Evolutionary conservation across 1,139 yeast genomes (phyloP), one percentile per base, ranked within the genome.

Genomic region (Debaryomycetaceae sp.): DNA sequence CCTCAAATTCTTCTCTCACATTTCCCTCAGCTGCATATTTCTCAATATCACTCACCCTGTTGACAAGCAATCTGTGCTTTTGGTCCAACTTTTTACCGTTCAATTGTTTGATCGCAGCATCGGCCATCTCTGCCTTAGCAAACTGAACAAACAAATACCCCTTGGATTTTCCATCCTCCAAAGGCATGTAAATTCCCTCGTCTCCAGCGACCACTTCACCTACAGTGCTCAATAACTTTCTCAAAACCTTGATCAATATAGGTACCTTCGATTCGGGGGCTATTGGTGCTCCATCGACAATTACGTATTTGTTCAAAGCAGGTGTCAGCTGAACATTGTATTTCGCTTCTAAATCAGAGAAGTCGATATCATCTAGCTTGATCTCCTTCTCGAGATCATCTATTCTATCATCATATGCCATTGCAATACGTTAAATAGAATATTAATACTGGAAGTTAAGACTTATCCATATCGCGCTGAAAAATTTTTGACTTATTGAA

Each of bases 261-360:
- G 89, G 87, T 34, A 83, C 87, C 67, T 94, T 94, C 41, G 88
- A 65, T 58, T 85, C 95, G 41, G 97, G 96, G 17, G 96, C 95
- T 48, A 88, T 73, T 49, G 99, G 99, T 5, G 96, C 92, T 36
- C 98, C 98, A 61, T 89, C 98, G 39, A 89, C 85, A 22, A 92
- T 87, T 43, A 92, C 81, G 59, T 81, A 91, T 56, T 79, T 79
- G 56, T 88, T 96, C 43, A 87, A 74, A 31, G 83, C 81, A 48
- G 76, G 68, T 47, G 79, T 81, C 34, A 70, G 65, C 42, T 77
- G 73, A 41, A 87, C 82, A 30, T 79, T 68, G 62, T 76, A 89
- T 65, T 87, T 73, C 46, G 78, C 82, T 63, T 91, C 97, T 56
- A 91, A 75, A 62, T 91, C 98, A 45, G 89, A 71, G 69, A 87